Evolutionary conservation across 257 asterid genomes (phyloP).

Genomic region (Cynanchum wilfordii): DNA sequence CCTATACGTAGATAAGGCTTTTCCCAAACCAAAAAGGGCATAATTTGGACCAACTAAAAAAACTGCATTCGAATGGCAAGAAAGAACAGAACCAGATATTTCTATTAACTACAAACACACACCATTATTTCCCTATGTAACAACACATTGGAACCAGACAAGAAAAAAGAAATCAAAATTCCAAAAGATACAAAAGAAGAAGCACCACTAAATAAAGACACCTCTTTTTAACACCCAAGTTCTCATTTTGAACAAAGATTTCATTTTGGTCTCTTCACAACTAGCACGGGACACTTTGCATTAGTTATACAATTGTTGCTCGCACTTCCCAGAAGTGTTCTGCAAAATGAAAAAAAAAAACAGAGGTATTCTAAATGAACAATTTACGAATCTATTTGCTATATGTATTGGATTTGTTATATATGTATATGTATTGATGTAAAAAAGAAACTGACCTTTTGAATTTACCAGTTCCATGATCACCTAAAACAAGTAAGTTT

Average conservation of each 20-base stretch:
- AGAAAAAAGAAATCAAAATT: background rate
- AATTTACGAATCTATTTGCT: too few relatives aligned
- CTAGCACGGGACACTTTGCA: slow-evolving; percentile 51
- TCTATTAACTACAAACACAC: background rate
- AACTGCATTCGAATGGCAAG: background rate
- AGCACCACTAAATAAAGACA: too few relatives aligned
- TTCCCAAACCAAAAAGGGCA: too few relatives aligned
- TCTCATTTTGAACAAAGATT: background rate
- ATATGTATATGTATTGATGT: too few relatives aligned
- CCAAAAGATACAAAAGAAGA: background rate
- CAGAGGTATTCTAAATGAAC: too few relatives aligned
- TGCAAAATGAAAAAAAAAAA: background rate
- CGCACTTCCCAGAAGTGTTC: slow-evolving; percentile 40
- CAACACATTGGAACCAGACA: background rate
- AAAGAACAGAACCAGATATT: background rate
- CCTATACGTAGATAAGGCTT: too few relatives aligned
- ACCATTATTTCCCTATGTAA: background rate
- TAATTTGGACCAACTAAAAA: too few relatives aligned
- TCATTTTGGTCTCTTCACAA: slow-evolving; percentile 35
- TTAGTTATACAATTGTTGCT: slow-evolving; percentile 52
- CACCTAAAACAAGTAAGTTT: slow-evolving; percentile 22
- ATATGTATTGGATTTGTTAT: too few relatives aligned
- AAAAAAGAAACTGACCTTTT: slow-evolving; percentile 10
- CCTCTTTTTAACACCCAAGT: background rate
- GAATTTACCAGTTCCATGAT: slow-evolving; percentile 11